These are phyloP conservation scores for Globisporangium heterothallicum DNA, from an alignment of 352 stramenopile genomes.

Conservation along the genomic window DNA sequence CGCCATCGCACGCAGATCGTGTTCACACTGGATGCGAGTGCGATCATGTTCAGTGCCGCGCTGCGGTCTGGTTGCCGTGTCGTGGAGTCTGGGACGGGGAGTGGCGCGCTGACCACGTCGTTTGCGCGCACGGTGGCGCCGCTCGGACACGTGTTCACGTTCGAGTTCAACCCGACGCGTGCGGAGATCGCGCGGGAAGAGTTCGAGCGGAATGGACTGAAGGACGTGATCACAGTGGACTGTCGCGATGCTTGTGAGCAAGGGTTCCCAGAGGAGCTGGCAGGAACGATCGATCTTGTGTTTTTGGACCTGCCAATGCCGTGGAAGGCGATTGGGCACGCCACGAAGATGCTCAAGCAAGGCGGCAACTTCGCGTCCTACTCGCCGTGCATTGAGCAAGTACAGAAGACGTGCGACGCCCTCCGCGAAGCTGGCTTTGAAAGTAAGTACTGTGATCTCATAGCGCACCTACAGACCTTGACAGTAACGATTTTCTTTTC, in stretches of 20 bases:
- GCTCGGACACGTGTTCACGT: constrained; percentile 93
- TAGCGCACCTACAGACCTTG: too few species aligned
- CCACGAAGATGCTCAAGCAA: constrained; percentile 89
- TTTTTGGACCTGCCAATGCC: constrained; percentile 98
- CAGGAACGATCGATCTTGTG: constrained; percentile 88
- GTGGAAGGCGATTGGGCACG: constrained; percentile 94
- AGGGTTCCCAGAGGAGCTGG: constrained; percentile 60
- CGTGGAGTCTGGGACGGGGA: constrained; percentile 90
- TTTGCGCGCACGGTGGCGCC: constrained; percentile 89
- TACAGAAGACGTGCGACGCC: constrained; percentile 86
- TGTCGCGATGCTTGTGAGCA: constrained; percentile 95
- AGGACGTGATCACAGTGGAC: constrained; percentile 89
- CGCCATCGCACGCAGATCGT: constrained; percentile 97
- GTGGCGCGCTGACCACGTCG: constrained; percentile 90
- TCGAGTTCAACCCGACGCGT: constrained; percentile 97
- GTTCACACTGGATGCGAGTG: constrained; percentile 92
- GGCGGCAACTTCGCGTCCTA: constrained; percentile 94
- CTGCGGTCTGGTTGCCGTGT: constrained; percentile 89
- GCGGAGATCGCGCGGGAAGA: constrained; percentile 90
- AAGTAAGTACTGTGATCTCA: constrained; percentile 40
- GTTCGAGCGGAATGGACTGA: constrained; percentile 91
- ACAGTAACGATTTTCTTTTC: constrained; percentile 2
- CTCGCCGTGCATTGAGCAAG: constrained; percentile 99
- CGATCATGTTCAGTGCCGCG: constrained; percentile 89
- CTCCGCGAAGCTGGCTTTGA: constrained; percentile 79